These are phyloP conservation scores for Huntiella omanensis DNA, from an alignment of 2,329 filamentous ascomycete genomes.

Conservation along the genomic window DNA sequence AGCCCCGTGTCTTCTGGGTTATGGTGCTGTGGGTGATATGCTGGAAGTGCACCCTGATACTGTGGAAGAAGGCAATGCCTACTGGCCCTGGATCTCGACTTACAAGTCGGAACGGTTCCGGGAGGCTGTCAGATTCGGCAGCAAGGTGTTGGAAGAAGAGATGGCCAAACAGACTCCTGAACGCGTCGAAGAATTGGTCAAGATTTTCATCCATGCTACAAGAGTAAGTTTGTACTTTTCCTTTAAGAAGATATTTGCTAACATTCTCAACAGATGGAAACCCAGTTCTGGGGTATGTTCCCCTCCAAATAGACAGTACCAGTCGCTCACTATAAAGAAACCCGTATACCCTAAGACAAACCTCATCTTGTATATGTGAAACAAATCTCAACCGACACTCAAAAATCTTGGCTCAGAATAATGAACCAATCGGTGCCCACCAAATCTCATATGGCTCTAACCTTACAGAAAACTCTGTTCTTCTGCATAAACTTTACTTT, in stretches of 20 bases:
- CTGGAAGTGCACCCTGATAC: constrained; percentile 45
- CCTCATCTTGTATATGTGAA: too few relatives aligned
- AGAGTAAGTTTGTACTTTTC: constrained; percentile 32
- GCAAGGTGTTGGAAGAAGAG: constrained; percentile 58
- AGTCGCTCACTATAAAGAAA: too few relatives aligned
- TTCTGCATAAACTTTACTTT: too few relatives aligned
- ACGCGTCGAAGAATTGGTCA: constrained; percentile 63
- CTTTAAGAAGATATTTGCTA: not conserved
- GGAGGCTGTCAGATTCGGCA: constrained; percentile 47
- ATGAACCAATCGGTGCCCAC: too few relatives aligned
- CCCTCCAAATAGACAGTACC: not conserved
- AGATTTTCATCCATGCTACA: constrained; percentile 75
- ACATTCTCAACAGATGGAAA: not conserved
- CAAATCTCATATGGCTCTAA: too few relatives aligned
- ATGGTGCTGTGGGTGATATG: constrained; percentile 58
- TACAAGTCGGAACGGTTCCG: constrained; percentile 69
- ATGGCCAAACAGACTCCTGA: constrained; percentile 52
- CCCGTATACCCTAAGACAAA: too few relatives aligned
- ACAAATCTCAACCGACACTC: too few relatives aligned
- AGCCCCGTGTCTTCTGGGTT: constrained; percentile 78
- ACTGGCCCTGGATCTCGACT: constrained; percentile 83
- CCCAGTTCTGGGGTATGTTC: constrained; percentile 3
- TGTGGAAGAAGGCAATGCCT: constrained; percentile 46
- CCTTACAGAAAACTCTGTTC: too few relatives aligned
- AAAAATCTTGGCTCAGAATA: too few relatives aligned